Evolutionary conservation across 139 green algal species (phyloP), one percentile per base, ranked within the genome.

Genomic region (Tetradesmus lagerheimii): DNA sequence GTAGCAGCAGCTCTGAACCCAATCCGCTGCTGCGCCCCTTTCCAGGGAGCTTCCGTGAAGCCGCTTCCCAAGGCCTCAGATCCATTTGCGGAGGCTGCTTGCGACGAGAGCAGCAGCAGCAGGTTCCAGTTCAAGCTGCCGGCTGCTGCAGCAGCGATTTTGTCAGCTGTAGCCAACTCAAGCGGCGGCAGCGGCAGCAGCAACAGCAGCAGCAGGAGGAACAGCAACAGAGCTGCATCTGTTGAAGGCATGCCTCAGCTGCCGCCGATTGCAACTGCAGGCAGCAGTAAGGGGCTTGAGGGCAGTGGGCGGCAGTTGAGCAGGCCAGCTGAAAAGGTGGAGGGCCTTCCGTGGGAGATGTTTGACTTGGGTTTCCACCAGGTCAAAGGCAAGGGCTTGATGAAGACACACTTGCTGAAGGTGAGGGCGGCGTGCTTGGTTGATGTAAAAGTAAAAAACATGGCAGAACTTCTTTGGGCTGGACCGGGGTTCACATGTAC

Each of bases 331-430:
- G 57, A 11, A 23, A 71, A 71, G 57, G 75, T 45, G 5, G 75
- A 41, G 31, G 35, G 75, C n/a, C 35, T 39, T 0, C 75, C n/a
- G n/a, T 81, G 75, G 75, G 75, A 81, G 23, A 45, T 81, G 35
- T 39, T 47, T 39, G 75, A 81, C 75, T 39, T 39, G 20, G 75
- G 75, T 5, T 47, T 47, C 15, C 27, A 27, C 2, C 75, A 81
- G 78, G 87, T 94, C 37, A 94, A 94, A 83, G 92, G 92, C 79
- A 93, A 93, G 92, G 92, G 92, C 45, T 11, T 37, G 39, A 94
- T 94, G 92, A 25, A 89, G 12, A 94, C 92, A n/a, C 77, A 86
- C 82, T n/a, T 89, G 67, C 82, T 57, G 29, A 57, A 86, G 20
- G 80, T 67, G 20, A 53, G 50, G 0, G 39, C 0, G n/a, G 57